Evolutionary conservation across 768 basidiomycete species (phyloP).

Genomic region (Suillus paluster): DNA sequence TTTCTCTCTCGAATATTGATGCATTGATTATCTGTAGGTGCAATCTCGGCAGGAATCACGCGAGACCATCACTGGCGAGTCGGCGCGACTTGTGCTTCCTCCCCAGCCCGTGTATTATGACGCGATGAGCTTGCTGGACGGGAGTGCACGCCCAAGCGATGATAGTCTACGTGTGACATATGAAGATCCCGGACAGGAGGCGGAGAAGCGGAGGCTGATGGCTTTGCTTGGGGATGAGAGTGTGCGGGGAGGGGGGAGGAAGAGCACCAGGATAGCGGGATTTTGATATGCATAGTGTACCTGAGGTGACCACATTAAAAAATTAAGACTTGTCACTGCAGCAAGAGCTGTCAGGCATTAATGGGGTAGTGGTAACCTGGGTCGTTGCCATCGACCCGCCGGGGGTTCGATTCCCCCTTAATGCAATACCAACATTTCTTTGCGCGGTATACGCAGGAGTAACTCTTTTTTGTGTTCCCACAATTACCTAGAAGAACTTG

Average conservation of each 20-base stretch:
- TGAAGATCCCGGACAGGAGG: constrained; percentile 67
- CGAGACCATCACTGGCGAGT: constrained; percentile 21
- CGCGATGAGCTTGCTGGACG: constrained; percentile 34
- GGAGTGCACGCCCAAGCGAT: constrained; percentile 34
- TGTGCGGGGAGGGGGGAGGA: too few relatives aligned
- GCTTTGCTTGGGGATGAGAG: constrained; percentile 57
- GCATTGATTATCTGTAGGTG: constrained; percentile 28
- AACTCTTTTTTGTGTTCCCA: too few relatives aligned
- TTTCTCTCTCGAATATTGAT: not conserved
- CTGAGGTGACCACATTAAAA: not conserved
- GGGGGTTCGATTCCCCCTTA: constrained; percentile 89
- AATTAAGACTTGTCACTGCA: too few relatives aligned
- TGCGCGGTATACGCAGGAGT: not conserved
- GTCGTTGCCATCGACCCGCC: constrained; percentile 82
- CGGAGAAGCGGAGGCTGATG: constrained; percentile 62
- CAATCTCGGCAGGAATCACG: constrained; percentile 45
- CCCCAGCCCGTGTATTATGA: constrained; percentile 24
- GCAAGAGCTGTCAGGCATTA: constrained; percentile 42
- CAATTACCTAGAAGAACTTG: too few relatives aligned
- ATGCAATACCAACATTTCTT: constrained; percentile 47
- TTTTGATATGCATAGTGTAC: too few relatives aligned
- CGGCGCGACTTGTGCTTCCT: constrained; percentile 6
- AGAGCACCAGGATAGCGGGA: too few relatives aligned
- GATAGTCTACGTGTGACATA: constrained; percentile 63
- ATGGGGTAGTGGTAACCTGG: constrained; percentile 72